Percentiles rank a stretch among this genome's conserved stretches.
Evolutionary conservation across 192 early-diverging fungal species (phyloP).

Genomic region (Coemansia sp.): DNA sequence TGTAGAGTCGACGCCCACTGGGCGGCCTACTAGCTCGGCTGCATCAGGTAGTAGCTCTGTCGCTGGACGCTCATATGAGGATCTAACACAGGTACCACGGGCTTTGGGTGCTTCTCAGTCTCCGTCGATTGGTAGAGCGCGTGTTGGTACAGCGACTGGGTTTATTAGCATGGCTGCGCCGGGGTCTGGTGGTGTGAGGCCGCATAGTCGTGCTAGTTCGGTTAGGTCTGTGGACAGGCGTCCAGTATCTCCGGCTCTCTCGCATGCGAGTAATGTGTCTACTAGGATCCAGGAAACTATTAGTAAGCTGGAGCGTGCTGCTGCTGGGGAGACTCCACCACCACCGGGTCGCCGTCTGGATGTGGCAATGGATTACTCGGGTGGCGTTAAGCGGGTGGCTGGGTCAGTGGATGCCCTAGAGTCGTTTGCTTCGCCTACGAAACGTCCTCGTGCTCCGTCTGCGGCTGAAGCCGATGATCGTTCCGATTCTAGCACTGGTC

Average conservation of each 20-base stretch:
- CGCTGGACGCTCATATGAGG: not conserved
- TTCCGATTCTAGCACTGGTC: not conserved
- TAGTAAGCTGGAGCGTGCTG: slow-evolving; percentile 29
- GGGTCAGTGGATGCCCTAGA: slow-evolving; percentile 10
- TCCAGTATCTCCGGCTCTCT: slow-evolving; percentile 42
- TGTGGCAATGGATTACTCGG: not conserved
- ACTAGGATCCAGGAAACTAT: slow-evolving; percentile 41
- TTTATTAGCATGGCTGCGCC: slow-evolving; percentile 41
- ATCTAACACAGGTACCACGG: not conserved
- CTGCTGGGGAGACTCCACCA: not conserved
- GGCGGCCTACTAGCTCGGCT: not conserved
- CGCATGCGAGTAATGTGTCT: slow-evolving; percentile 40
- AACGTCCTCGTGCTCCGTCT: slow-evolving; percentile 37
- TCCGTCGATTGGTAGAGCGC: slow-evolving; percentile 4
- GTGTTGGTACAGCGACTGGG: slow-evolving; percentile 38
- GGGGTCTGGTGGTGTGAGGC: not conserved
- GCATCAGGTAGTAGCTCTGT: not conserved
- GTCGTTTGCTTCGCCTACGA: slow-evolving; percentile 30
- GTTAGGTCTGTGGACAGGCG: slow-evolving; percentile 7
- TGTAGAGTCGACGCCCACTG: not conserved
- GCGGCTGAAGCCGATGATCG: not conserved
- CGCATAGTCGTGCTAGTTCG: slow-evolving; percentile 20
- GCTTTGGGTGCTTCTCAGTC: not conserved
- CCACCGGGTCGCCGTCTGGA: not conserved
- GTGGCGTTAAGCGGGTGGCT: slow-evolving; percentile 31